Evolutionary conservation across 2,329 filamentous ascomycete species (phyloP), one percentile per base, ranked within the genome.

Genomic region (Sporothrix protearum): DNA sequence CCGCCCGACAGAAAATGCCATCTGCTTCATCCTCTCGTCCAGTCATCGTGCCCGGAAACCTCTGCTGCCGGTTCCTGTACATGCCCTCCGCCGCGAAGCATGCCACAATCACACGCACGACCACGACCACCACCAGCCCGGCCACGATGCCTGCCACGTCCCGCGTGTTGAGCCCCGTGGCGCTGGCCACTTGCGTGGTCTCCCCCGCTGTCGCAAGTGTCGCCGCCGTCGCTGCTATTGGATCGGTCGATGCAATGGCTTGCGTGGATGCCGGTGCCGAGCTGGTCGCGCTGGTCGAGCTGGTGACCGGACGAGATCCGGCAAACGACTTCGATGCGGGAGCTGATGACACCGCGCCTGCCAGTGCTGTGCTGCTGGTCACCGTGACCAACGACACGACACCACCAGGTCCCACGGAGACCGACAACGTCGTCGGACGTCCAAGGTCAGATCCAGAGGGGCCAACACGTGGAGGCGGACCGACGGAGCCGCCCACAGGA

Each of bases 31-130:
- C 33, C 33, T 33, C 57, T 42, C 57, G 4, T 61, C 33, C 2
- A 61, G 9, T 33, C 36, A 33, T 4, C 36, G 19, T 4, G 57
- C 57, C n/a, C 57, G 57, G 19, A 42, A 42, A 61, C 33, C 57
- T 33, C 33, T 61, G 57, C 57, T 61, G 57, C 6, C 25, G 75
- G 77, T 5, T 78, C 77, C 68, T 72, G 68, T 70, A 72, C 67
- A 70, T 57, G 28, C 16, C 67, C 36, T 72, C 71, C 22, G 61
- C 59, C 49, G 68, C 68, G 61, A 72, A 72, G 59, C 71, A 72
- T n/a, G 49, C 68, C 5, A 72, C 33, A 28, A 57, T 72, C 19
- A 70, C 68, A 12, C 70, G 68, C 16, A 72, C 53, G 5, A 72
- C 68, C 0, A 72, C 49, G 3, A 67, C 36, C 12, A 72, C 71